These are phyloP conservation scores for Pyrenopolyporus hunteri DNA, from an alignment of 495 filamentous ascomycete species.

Conservation along the genomic window DNA sequence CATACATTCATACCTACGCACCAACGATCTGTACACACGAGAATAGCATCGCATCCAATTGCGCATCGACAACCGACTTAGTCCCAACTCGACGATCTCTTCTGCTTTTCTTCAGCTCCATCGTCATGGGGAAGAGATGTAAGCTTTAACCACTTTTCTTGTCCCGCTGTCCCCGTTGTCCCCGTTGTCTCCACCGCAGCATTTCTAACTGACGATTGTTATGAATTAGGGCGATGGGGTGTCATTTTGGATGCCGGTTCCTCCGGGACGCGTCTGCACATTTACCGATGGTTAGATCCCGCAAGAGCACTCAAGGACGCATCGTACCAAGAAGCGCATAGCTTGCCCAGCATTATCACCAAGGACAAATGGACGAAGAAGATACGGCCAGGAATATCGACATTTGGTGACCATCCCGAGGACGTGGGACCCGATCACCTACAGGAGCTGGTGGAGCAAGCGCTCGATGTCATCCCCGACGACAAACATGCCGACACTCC, in stretches of 20 bases:
- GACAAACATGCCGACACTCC: slow-evolving; percentile 83
- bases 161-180: not conserved
- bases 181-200: not conserved
- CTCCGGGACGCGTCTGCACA: slow-evolving; percentile 86
- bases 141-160: slow-evolving; percentile 13
- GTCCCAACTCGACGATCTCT: slow-evolving; percentile 1
- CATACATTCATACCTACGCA: not conserved
- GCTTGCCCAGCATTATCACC: slow-evolving; percentile 78
- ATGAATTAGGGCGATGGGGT: slow-evolving; percentile 58
- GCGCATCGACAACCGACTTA: slow-evolving; percentile 5
- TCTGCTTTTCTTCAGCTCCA: slow-evolving; percentile 8
- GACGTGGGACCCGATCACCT: slow-evolving; percentile 83
- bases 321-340: slow-evolving; percentile 63
- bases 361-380: slow-evolving; percentile 92
- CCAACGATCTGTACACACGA: too few relatives aligned
- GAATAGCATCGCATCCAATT: slow-evolving; percentile 20
- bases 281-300: slow-evolving; percentile 90
- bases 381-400: slow-evolving; percentile 89
- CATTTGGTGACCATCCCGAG: slow-evolving; percentile 78
- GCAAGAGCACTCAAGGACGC: slow-evolving; percentile 68
- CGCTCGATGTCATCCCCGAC: slow-evolving; percentile 77
- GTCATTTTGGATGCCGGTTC: slow-evolving; percentile 69
- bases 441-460: slow-evolving; percentile 78
- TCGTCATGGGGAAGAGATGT: slow-evolving; percentile 45
- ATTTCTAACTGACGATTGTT: slow-evolving; percentile 18